Evolutionary conservation across 192 early-diverging fungal genomes (phyloP), one percentile per base, ranked within the genome.

Genomic region (Phlyctochytrium bullatum): DNA sequence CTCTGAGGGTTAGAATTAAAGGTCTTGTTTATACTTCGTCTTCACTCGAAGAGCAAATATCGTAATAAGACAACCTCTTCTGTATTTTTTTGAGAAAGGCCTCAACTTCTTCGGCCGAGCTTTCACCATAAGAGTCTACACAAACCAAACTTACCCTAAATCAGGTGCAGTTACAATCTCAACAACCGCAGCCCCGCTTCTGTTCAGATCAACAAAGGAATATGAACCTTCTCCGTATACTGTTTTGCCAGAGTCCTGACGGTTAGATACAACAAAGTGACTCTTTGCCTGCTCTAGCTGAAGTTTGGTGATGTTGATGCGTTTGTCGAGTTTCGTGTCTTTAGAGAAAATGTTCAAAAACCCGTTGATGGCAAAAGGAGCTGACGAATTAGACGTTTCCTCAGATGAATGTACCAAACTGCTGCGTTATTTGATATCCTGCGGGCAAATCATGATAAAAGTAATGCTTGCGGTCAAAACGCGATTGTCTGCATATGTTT

Each of bases 381-480:
- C 83, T 59, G 25, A 10, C 30, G n/a, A n/a, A n/a, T n/a, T 6
- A 29, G 56, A 25, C 12, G 60, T 3, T 4, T 47, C 6, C 16
- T n/a, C n/a, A 66, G 23, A 34, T 4, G 30, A n/a, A 17, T n/a
- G 32, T 62, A 69, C 67, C 31, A 32, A 79, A 82, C 54, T 92
- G 86, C 67, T 98, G 95, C 24, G 95, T 98, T 67, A 98, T 95
- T 78, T 98, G 95, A 74, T 93, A 98, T 20, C 95, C 93, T 54
- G 85, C 86, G 16, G 95, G 93, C 65, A 93, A 79, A 77, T 98
- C 95, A 1, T 89, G 85, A 72, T 98, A 98, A 77, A 95, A 95
- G 67, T 98, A 98, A 71, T 98, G 95, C 71, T 98, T 96, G 52
- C 95, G 86, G 61, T 96, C 95, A 71, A 98, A 98, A 0, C 85